Conservation (phyloP, 257 asterid genomes). For the Osmanthus fragrans region DNA sequence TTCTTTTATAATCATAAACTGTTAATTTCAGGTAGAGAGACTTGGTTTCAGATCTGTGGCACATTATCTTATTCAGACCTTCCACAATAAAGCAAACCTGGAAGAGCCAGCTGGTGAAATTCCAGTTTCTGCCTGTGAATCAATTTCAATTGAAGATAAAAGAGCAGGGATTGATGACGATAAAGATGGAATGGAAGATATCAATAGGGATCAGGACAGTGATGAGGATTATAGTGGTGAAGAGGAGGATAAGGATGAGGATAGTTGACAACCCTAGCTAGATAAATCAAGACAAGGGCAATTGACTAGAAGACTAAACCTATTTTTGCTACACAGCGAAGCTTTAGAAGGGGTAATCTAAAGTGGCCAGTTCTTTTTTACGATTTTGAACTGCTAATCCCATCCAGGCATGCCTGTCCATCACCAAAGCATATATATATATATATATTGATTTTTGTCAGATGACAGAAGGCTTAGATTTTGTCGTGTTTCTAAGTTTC, state of each 20-base stretch:
- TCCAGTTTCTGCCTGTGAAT: conserved; percentile 23
- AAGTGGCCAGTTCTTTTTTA: background rate
- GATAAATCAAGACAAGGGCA: background rate
- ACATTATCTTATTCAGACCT: conserved; percentile 62
- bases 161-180: conserved; percentile 15
- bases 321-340: background rate
- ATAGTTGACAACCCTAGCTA: background rate
- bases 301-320: conserved; percentile 18
- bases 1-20: conserved; percentile 2
- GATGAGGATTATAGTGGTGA: conserved; percentile 33
- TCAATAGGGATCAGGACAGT: conserved; percentile 12
- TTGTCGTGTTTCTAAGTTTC: background rate
- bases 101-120: conserved; percentile 24
- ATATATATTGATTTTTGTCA: background rate
- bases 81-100: conserved; percentile 19
- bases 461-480: background rate
- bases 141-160: conserved; percentile 23
- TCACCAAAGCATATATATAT: background rate
- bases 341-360: background rate
- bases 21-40: conserved; percentile 37
- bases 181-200: conserved; percentile 8
- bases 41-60: conserved; percentile 80
- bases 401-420: background rate
- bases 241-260: conserved; percentile 28
- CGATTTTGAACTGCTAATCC: background rate